Base-by-base conservation (phyloP, 73 alveolate genomes). In the Paramecium caudatum region DNA sequence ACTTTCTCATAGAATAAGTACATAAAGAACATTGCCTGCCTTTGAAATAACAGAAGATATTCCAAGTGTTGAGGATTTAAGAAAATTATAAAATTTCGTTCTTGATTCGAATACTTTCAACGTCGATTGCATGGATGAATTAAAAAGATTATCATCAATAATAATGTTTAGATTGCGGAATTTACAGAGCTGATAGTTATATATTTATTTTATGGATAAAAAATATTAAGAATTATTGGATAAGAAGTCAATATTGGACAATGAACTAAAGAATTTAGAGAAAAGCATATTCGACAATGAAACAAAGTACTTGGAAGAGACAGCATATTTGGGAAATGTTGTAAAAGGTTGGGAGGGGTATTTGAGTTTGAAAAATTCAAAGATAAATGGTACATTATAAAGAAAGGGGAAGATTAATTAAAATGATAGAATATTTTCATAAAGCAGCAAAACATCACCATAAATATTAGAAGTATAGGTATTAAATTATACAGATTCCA, bases 331-430 rank as follows among this genome's bases (percentile, higher is more conserved):
- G 3, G 84, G 84, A 2, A 68, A 68, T 68, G 84, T 68, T 0
- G 21, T 68, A 6, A 68, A 37, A 68, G 84, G 84, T 12, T 68
- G 84, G 84, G 84, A 68, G 15, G 84, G 84, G 15, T 68, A 68
- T 9, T 34, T 37, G 16, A 32, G 5, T n/a, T 32, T 37, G 50
- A 68, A 68, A 43, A 68, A 68, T 68, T 32, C 25, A n/a, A 68
- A 68, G n/a, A 25, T 68, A 23, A 19, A 30, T 34, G 50, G 37
- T 32, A 32, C 25, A 25, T 32, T n/a, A 30, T 34, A 32, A 10
- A 68, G 84, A 9, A 68, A 68, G 34, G 47, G 36, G 5, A 68
- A 68, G 33, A 32, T 68, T 1, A 37, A 37, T 68, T 32, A 34
- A 34, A 7, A 37, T 0, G 84, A 68, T 68, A 68, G 84, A 33